These are phyloP conservation scores for Oemleria cerasiformis DNA, from an alignment of 306 rosid species.

Conservation along the genomic window DNA sequence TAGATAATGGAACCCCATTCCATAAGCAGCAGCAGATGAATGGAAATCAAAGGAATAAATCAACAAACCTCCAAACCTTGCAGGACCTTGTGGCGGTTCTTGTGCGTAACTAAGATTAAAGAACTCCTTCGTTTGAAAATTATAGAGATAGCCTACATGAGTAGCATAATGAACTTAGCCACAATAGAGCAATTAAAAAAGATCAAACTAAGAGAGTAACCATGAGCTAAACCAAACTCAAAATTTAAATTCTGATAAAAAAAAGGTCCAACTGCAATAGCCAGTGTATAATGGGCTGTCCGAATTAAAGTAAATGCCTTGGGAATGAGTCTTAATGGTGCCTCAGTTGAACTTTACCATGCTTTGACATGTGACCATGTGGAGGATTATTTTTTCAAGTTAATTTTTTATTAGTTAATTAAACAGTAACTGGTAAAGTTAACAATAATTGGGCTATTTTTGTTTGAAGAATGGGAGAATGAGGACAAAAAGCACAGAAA, in stretches of 20 bases:
- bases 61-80: slow-evolving; percentile 90
- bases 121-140: slow-evolving; percentile 83
- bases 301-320: neutral
- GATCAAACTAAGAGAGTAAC: neutral
- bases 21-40: slow-evolving; percentile 22
- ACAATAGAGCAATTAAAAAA: slow-evolving; percentile 14
- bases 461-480: neutral
- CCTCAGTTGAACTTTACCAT: neutral
- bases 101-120: slow-evolving; percentile 89
- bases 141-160: slow-evolving; percentile 83
- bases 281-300: neutral
- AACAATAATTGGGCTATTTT: neutral
- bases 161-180: slow-evolving; percentile 33
- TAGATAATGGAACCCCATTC: slow-evolving; percentile 12
- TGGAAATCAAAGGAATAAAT: slow-evolving; percentile 27
- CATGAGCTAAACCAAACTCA: slow-evolving; percentile 6
- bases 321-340: neutral
- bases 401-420: neutral
- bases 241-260: neutral
- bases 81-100: slow-evolving; percentile 77
- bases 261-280: neutral
- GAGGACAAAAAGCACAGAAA: neutral
- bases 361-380: neutral
- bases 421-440: neutral
- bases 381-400: neutral